A percentile compares a stretch with the other conserved stretches of the same genome.
Evolutionary conservation across 768 basidiomycete genomes (phyloP).

Genomic region (Tricholoma sp.): DNA sequence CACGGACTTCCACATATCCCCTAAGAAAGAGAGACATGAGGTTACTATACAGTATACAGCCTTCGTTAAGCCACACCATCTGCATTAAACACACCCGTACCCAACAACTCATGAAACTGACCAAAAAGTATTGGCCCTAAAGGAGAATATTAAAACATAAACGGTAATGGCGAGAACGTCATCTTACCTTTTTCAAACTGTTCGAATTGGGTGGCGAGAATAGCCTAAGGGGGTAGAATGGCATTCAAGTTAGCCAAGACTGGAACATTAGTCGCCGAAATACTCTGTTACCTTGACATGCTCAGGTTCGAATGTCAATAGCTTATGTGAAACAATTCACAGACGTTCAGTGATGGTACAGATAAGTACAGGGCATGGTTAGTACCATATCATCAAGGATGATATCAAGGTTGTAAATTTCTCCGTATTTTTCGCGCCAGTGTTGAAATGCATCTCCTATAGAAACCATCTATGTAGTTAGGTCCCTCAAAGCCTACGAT

Average conservation of each 20-base stretch:
- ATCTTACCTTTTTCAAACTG: constrained; percentile 28
- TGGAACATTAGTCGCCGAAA: not conserved
- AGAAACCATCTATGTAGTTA: not conserved
- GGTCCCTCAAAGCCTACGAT: no score
- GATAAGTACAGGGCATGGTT: not conserved
- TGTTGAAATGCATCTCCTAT: constrained; percentile 25
- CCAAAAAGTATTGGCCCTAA: constrained; percentile 20
- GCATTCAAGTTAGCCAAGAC: not conserved
- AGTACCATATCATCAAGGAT: constrained; percentile 26
- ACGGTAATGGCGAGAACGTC: constrained; percentile 3
- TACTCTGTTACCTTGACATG: constrained; percentile 20
- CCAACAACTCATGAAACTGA: constrained; percentile 33
- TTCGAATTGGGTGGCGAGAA: constrained; percentile 35
- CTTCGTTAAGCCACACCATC: constrained; percentile 31
- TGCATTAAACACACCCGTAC: constrained; percentile 56
- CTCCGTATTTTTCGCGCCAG: constrained; percentile 17
- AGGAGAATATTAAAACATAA: constrained; percentile 13
- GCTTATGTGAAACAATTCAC: constrained; percentile 16
- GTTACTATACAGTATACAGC: not conserved
- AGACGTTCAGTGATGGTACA: not conserved
- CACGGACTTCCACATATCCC: constrained; percentile 54
- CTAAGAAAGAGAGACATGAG: constrained; percentile 15
- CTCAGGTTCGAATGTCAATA: constrained; percentile 45
- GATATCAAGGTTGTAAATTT: constrained; percentile 21
- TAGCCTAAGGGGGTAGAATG: constrained; percentile 8